Evolutionary conservation across 306 rosid species (phyloP), one percentile per base, ranked within the genome.

Genomic region (Ormosia semicastrata): DNA sequence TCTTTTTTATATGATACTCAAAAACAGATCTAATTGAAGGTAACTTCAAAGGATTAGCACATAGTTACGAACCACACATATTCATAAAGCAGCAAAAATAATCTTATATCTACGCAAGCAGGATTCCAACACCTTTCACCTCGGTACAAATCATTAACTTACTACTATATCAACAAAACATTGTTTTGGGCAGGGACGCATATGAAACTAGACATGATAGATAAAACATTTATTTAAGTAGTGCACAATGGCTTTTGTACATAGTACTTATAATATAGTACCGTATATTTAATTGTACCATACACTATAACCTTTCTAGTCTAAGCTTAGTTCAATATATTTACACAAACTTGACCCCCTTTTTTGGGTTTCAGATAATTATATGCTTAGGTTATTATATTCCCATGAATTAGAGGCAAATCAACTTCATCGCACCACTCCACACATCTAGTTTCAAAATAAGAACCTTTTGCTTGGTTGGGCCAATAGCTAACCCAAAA

Each of bases 381-480:
- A 13, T 81, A 8, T 30, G 47, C 13, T 75, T 17, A 83, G 8
- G 54, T 17, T 37, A 50, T 30, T 76, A 44, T n/a, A 68, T 92
- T 90, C n/a, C 41, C 72, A 40, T 68, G 89, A 77, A 95, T 87
- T 11, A 95, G 83, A 76, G 99, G 99, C 92, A 95, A 84, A 84
- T 95, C 99, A 83, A 95, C 99, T 88, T 95, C 99, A 71, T 95
- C 98, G 30, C 98, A 95, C 99, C 97, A 91, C 72, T 95, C 94
- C 13, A 93, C 88, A 49, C 66, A 86, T 85, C 99, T 89, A 0
- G 99, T 91, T 85, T 95, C 98, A 81, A 56, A 78, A 75, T 83
- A 85, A 4, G 91, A 84, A 54, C 75, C 79, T 33, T 83, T 86
- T 5, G 83, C 75, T 64, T 87, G 89, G 52, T 91, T 90, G 0